Base-by-base conservation (phyloP, 2,329 filamentous ascomycete genomes). In the Talaromyces rugulosus region DNA sequence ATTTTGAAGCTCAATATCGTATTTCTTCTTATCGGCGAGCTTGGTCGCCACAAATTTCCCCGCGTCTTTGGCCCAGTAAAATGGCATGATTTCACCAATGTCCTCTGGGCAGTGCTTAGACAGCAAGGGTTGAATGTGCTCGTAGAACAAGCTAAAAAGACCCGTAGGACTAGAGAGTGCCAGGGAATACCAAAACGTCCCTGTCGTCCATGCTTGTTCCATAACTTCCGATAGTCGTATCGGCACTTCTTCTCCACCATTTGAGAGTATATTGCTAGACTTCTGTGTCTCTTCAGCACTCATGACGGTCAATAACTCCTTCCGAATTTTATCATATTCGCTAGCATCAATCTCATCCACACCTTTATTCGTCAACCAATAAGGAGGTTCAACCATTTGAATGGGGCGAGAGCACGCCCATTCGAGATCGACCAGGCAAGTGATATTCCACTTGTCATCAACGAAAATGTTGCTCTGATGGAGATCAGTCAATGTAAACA, bases 401-500 rank as follows among this genome's bases (percentile, higher is more conserved):
- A 72, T 52, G 8, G 74, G 74, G 1, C 69, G 66, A 2, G 69
- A 70, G 62, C 69, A 74, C 53, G 69, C 67, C 67, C 69, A 75
- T 65, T 76, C 74, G n/a, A 77, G 65, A 56, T 76, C 72, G 61
- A 77, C 72, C 14, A 76, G 60, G 33, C 61, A 64, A 47, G 62
- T 75, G 57, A 77, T 68, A 64, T 75, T 69, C 72, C 75, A 75
- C 23, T 75, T 63, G 9, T 71, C 36, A 47, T 62, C 55, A n/a
- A 62, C 55, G 53, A 62, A 58, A 5, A 73, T 69, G 36, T 74
- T 73, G 60, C 74, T 77, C 58, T 68, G 69, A 59, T 80, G 73
- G 2, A 81, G 62, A 64, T 81, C 78, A 5, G 76, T 79, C 8
- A 80, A 66, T 3, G 47, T 68, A 57, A 71, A 66, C 55, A 70